A percentile compares a stretch with the other conserved stretches of the same genome.
Evolutionary conservation across 768 basidiomycete species (phyloP).

Genomic region (Rhodotorula babjevae): DNA sequence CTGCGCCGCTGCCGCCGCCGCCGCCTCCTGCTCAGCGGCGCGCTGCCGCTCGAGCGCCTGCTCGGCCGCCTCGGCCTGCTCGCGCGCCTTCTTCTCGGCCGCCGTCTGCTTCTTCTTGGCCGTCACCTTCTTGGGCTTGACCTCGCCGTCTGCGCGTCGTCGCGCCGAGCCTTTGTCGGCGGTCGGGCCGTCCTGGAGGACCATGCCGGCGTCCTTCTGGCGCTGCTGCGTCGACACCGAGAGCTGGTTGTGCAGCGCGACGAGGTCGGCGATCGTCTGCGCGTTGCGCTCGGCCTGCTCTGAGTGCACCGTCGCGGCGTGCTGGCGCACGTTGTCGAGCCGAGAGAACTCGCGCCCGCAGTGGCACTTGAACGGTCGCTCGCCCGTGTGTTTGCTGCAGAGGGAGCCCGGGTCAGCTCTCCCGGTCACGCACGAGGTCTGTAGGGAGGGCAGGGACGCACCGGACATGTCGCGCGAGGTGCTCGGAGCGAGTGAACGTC

Average conservation of each 20-base stretch:
- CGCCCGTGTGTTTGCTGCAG: conserved; percentile 93
- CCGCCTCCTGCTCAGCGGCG: conserved; percentile 2
- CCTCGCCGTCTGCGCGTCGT: neutral
- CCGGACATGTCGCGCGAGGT: conserved; percentile 92
- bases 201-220: conserved; percentile 34
- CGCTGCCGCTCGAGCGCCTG: neutral
- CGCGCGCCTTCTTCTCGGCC: conserved; percentile 14
- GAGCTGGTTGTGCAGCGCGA: conserved; percentile 75
- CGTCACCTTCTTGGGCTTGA: conserved; percentile 9
- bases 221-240: conserved; percentile 49
- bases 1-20: neutral
- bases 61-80: conserved; percentile 6
- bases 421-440: neutral
- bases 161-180: neutral
- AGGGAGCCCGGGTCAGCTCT: neutral
- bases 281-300: conserved; percentile 80
- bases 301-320: conserved; percentile 94
- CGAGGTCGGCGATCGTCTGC: conserved; percentile 84
- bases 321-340: conserved; percentile 93
- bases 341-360: conserved; percentile 93
- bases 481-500: conserved; percentile 93
- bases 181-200: conserved; percentile 13
- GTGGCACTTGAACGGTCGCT: conserved; percentile 92
- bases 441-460: conserved; percentile 49
- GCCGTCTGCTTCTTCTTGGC: conserved; percentile 14